Conservation (phyloP, 2,329 filamentous ascomycete species). For the Fusarium algeriense region DNA sequence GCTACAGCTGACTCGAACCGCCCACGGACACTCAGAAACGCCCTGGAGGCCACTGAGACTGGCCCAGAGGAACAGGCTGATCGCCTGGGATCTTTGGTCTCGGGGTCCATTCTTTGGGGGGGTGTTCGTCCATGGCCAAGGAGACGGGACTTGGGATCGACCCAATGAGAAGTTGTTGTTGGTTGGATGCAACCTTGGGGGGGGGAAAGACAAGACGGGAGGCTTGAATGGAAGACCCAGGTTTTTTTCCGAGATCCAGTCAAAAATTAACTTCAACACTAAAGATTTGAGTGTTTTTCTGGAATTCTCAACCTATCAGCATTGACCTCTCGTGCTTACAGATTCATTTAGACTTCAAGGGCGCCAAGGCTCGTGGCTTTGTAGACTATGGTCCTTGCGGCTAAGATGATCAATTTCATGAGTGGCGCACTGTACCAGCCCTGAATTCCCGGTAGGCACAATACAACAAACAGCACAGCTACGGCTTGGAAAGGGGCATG, state of each 20-base stretch:
- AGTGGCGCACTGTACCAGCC: conserved; percentile 5
- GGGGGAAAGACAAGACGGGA: conserved; percentile 11
- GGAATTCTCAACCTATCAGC: conserved; percentile 7
- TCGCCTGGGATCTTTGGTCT: conserved; percentile 21
- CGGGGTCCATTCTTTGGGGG: conserved; percentile 22
- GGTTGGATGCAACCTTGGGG: conserved; percentile 13
- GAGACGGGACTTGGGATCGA: conserved; percentile 41
- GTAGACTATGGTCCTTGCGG: conserved; percentile 1
- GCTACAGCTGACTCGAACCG: conserved; percentile 47
- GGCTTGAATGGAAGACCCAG: conserved; percentile 22
- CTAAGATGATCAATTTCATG: conserved; percentile 4
- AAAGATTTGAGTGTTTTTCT: conserved; percentile 17
- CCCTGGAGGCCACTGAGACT: conserved; percentile 22
- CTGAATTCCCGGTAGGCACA: not conserved
- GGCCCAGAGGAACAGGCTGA: conserved; percentile 7
- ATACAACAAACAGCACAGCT: conserved; percentile 9
- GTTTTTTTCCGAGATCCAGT: conserved; percentile 21
- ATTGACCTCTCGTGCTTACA: conserved; percentile 1
- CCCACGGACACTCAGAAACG: conserved; percentile 27
- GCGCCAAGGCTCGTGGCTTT: conserved; percentile 20
- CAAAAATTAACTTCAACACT: conserved; percentile 3
- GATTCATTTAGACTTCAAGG: conserved; percentile 15
- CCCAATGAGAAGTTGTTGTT: conserved; percentile 18
- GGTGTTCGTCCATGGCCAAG: conserved; percentile 42
- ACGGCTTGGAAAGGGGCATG: conserved; percentile 9